Evolutionary conservation across 139 green algal species (phyloP), one percentile per base, ranked within the genome.

Genomic region (Chlorella sp.): DNA sequence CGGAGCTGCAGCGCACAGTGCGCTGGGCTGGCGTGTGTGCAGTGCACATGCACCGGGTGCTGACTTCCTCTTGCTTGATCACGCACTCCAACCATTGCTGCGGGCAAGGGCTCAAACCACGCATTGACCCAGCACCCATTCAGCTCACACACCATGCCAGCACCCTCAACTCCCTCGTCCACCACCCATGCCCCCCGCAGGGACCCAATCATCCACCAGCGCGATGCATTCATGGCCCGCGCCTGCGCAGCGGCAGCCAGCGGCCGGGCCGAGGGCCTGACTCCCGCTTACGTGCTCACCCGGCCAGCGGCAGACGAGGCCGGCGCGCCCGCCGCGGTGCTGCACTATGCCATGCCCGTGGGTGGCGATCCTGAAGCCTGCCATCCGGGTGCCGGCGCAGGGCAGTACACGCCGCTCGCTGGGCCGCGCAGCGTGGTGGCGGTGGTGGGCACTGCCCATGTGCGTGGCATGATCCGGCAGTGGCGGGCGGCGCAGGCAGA

Each of bases 371-470:
- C 74, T 4, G n/a, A 65, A 34, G 73, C 86, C 60, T 80, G 87
- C 88, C 94, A 92, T 2, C 8, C 51, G 7, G 94, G 94, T 0
- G 56, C 85, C 22, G 95, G 94, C 30, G 93, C 95, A 19, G 95
- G 94, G 46, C 91, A 94, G 73, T 95, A 94, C 8, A 62, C 54
- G 34, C 91, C 91, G 72, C 48, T 78, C 51, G 90, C 91, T 56
- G 54, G 73, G 48, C 30, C 58, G 6, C 80, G 67, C n/a, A 83
- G 73, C 28, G 87, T 98, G 62, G 95, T 98, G 44, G 94, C 85
- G 8, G 89, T 98, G 34, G 92, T 98, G n/a, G 95, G 95, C 28
- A 94, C 91, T 9, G 95, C 95, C 0, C 95, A 98, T 80, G 94
- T 98, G 70, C 83, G 86, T 16, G 95, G 95, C 68, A 98, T 98